Evolutionary conservation across 371 early-diverging fungal genomes (phyloP), one percentile per base, ranked within the genome.

Genomic region (Mucor sp.): DNA sequence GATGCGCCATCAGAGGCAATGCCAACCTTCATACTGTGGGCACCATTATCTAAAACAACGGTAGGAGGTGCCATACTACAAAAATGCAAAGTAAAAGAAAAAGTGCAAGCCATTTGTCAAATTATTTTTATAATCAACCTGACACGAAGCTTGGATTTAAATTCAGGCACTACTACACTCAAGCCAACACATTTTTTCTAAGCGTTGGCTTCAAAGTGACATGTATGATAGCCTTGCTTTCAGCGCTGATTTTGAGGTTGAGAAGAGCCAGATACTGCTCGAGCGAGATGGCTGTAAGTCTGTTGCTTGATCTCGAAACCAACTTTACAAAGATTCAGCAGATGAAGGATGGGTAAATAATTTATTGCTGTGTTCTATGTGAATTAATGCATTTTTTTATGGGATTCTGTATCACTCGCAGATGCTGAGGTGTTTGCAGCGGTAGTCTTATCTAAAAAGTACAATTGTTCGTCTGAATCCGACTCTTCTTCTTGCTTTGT

Each of bases 21-120:
- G 5, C 91, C 93, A 35, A 80, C 86, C 67, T 94, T 94, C 60
- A 93, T 87, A 11, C 86, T 76, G 41, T 81, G 84, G 19, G 93
- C 93, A 21, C 94, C 94, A 83, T 94, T 93, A 73, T 94, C 94
- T 19, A 93, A 67, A 15, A 93, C 80, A 35, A 93, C 32, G 4
- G 76, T 78, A 7, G 61, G n/a, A 30, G 58, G 44, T 48, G 58
- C 19, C 63, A 68, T 62, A 25, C 23, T 50, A 50, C 28, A 12
- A 30, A 9, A 53, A 41, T 30, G 8, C 32, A 41, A 25, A 67
- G 48, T 50, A 21, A 39, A 28, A 15, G 23, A 59, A 41, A 63
- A 30, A 30, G 15, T 3, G 6, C 2, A n/a, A 39, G 37, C 37
- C 14, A 14, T 37, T 37, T 37, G 37, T 37, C 37, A 55, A 50